Base-by-base conservation (phyloP, 2,329 filamentous ascomycete species). In the Colletotrichum graminicola region DNA sequence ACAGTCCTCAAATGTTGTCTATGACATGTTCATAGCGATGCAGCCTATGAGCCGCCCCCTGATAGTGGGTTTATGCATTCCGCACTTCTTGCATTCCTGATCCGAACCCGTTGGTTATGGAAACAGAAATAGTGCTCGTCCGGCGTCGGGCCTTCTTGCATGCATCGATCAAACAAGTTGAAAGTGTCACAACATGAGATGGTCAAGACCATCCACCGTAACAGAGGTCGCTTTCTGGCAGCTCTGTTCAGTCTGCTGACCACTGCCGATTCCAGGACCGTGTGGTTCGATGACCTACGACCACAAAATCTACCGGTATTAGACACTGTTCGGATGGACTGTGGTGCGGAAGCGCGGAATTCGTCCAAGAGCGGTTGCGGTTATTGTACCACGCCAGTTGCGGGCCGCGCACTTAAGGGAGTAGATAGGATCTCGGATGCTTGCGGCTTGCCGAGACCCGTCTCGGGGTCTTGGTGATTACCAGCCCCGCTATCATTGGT, bases 281-380 rank as follows among this genome's bases (percentile, higher is more conserved):
- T 62, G 45, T 21, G 47, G 36, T 45, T 5, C 14, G 29, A 45
- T 12, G 21, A 21, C 26, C 14, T 6, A n/a, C n/a, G 16, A 54
- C 45, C 14, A 26, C 54, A n/a, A 52, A 29, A 39, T 34, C 0
- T 0, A 51, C 43, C 18, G 21, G 26, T n/a, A n/a, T n/a, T n/a
- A 21, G 49, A 47, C 36, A 71, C 64, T 71, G 68, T 68, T 71
- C 68, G 68, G 68, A 21, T 71, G 57, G 36, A 68, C 68, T 71
- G 68, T 71, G 64, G 34, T 34, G 21, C 68, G 68, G 68, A 68
- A 62, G 41, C 26, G 21, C 68, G 68, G 68, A 71, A 71, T 21
- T 11, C 4, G 3, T 26, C 18, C 32, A 32, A 32, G 43, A n/a
- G 16, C 26, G 63, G 62, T 52, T 67, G 64, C 68, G 68, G 64